Evolutionary conservation across 129 eudicot species (phyloP), one percentile per base, ranked within the genome.

Genomic region (Artemisia annua): DNA sequence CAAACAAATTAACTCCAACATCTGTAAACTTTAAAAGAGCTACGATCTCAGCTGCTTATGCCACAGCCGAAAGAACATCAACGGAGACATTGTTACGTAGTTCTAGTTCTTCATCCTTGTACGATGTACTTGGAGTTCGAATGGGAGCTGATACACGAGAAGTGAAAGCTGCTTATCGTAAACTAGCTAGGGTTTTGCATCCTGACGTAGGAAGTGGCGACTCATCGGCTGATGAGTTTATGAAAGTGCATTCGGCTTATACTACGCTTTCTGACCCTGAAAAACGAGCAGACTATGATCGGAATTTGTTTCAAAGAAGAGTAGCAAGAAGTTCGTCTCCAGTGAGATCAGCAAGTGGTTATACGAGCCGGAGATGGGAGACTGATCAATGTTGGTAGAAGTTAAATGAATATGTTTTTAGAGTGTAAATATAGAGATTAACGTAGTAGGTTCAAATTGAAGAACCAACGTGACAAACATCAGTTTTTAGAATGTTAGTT

Each of bases 341-440:
- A 16, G 7, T 75, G 15, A 58, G 53, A 26, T 12, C 12, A 11
- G 5, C 11, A 10, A 22, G 44, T 15, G 43, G 68, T 0, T 46
- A 7, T 15, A 51, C 2, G 3, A 13, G 19, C 19, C 53, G 70
- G 11, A 77, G 75, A 51, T 77, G 81, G 81, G 81, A 77, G 81
- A 77, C 75, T 3, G 70, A 77, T 15, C 81, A 77, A 8, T 77
- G 75, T 20, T 69, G 81, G 81, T 77, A 76, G 63, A 66, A 39
- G 46, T 39, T 39, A 60, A 4, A 22, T 26, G 46, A 24, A 26
- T 60, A 5, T 15, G 13, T 52, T 20, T 39, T 39, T 39, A 39
- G 46, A 39, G 46, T 39, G 46, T 39, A 39, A 39, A 39, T 39
- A 7, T 39, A 39, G 44, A 35, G 8, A 35, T 35, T 35, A 35